Base-by-base conservation (phyloP, 441 rosid genomes). In the Brassica balearica region DNA sequence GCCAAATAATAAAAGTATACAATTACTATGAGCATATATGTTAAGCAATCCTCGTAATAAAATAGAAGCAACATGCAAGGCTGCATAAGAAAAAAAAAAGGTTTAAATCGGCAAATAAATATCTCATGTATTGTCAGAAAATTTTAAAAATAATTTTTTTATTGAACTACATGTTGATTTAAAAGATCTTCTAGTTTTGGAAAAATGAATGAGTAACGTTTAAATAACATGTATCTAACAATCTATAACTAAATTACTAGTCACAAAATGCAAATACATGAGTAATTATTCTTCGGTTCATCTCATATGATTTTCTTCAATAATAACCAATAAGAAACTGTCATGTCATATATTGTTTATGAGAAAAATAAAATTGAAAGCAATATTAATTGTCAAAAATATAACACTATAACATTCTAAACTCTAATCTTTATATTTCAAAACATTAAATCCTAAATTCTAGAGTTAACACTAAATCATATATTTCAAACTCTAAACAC, bases 61-160 rank as follows among this genome's bases (percentile, higher is more conserved):
- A 72, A 19, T 2, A 17, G 58, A 74, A n/a, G 67, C 36, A 61
- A 61, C 34, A 15, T 34, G 11, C 11, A 58, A 38, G 46, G 65
- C 32, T 53, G 11, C 64, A 3, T 65, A 20, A 36, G 65, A n/a
- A 38, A 65, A 56, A 3, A 46, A 38, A 65, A 56, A 3, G 4
- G 38, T 27, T 1, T 19, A 51, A 27, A 64, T 64, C 1, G 60
- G 23, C 11, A 19, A 17, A 15, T 53, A 53, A 53, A 3, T 55
- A 55, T 17, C 25, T 17, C 11, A 56, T 56, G 61, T 19, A 7
- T 56, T 19, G 12, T 55, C 11, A 55, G 61, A 17, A 58, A 19
- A 14, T 0, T 51, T 51, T 3, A 36, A 10, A 46, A 3, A 4
- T 46, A 46, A 3, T 12, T 46, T 15, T 51, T 14, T 53, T 51